Base-by-base conservation (phyloP, 192 early-diverging fungal species). In the Coemansia sp. region DNA sequence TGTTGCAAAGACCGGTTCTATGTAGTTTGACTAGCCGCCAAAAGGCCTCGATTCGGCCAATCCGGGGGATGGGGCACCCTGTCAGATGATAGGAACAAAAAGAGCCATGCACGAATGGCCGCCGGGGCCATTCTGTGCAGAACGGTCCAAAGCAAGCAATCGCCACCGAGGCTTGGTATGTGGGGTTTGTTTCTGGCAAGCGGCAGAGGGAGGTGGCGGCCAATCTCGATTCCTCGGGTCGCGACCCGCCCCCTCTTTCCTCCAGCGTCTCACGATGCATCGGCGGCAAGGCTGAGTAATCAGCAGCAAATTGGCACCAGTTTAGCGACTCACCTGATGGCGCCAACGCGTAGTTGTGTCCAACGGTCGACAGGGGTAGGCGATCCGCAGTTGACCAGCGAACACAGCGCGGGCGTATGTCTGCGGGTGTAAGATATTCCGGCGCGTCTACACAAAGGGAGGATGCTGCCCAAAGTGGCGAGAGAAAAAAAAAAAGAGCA, bases 221-320 rank as follows among this genome's bases (percentile, higher is more conserved):
- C n/a, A n/a, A n/a, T n/a, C n/a, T 49, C 47, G 47, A 49, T 49
- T 49, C 42, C 15, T 3, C 47, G 47, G 47, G 47, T 49, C 47
- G 27, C 47, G 12, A 49, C 47, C 47, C 47, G 15, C 47, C 47
- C 46, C 42, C n/a, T n/a, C n/a, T n/a, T n/a, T n/a, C 47, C 47
- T 49, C 22, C 12, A 29, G 47, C 47, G 24, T 49, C 47, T 27
- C 47, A 49, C 25, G 47, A 49, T 49, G 47, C 47, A 49, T 49
- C 47, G 27, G 22, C 4, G 47, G 47, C 24, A 14, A 49, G 47
- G 14, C 47, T 9, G n/a, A 49, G 47, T 27, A 20, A 49, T 49
- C 27, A 24, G 47, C 24, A 27, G 11, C 47, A 24, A 12, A 49
- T 27, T 49, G 3, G 22, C 4, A 11, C 24, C 11, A 49, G 47